Percentiles rank a stretch among this genome's conserved stretches.
phyloP scores from a whole-genome alignment of 2,329 filamentous ascomycete species.

The Chaetomium globosum region DNA sequence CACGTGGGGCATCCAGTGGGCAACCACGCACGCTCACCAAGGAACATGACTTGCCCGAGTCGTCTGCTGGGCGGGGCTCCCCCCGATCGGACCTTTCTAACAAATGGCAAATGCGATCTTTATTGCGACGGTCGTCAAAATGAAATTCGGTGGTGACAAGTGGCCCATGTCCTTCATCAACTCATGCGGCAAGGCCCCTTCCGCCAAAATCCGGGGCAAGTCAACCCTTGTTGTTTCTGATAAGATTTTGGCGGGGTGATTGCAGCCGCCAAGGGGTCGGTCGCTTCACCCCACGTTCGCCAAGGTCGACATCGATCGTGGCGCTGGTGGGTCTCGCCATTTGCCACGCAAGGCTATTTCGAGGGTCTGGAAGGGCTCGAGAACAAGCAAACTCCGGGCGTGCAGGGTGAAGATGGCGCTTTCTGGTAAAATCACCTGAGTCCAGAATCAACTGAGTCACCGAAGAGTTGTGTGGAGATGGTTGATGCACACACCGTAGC shows the following conservation, averaged over 20 bases:
- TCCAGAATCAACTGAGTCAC: too few relatives aligned
- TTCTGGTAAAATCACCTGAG: too few relatives aligned
- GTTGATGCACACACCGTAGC: too few relatives aligned
- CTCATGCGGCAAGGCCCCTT: not conserved
- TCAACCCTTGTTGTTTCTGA: constrained; percentile 12
- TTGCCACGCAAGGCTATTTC: not conserved
- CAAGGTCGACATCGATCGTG: constrained; percentile 13
- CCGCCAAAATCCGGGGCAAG: constrained; percentile 23
- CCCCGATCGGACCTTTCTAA: not conserved
- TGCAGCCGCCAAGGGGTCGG: not conserved
- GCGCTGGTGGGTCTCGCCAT: constrained; percentile 13
- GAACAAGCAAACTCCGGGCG: too few relatives aligned
- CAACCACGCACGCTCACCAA: not conserved
- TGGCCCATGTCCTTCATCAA: not conserved
- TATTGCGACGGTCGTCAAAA: not conserved
- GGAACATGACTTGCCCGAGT: not conserved
- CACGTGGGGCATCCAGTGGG: constrained; percentile 16
- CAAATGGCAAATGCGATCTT: not conserved
- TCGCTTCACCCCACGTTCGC: constrained; percentile 16
- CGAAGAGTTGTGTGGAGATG: too few relatives aligned
- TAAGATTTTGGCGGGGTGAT: constrained; percentile 20
- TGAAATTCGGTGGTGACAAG: not conserved
- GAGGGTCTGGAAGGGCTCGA: too few relatives aligned
- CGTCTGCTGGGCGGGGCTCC: not conserved
- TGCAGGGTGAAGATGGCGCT: too few relatives aligned